These are phyloP conservation scores for Salvia hispanica DNA, from an alignment of 257 asterid genomes.

Conservation along the genomic window DNA sequence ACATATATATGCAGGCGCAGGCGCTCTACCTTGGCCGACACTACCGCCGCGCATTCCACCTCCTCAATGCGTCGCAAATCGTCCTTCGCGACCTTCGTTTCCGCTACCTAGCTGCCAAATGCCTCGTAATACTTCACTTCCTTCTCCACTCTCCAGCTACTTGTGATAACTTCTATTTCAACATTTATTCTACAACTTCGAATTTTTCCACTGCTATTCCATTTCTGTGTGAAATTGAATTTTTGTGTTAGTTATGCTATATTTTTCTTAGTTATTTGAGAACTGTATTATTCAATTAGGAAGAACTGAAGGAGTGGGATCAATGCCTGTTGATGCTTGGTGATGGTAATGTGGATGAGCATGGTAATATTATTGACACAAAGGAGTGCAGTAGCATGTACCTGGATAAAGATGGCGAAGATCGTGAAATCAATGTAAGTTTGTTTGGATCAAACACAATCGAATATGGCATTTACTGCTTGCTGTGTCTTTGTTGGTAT, in stretches of 20 bases:
- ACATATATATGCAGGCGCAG: slow-evolving; percentile 98
- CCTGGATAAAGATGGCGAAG: slow-evolving; percentile 93
- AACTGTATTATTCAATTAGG: slow-evolving; percentile 44
- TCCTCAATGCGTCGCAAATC: slow-evolving; percentile 90
- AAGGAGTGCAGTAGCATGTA: slow-evolving; percentile 76
- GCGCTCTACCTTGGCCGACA: slow-evolving; percentile 94
- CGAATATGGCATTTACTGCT: slow-evolving; percentile 30
- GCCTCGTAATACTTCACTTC: slow-evolving; percentile 58
- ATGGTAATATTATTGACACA: slow-evolving; percentile 80
- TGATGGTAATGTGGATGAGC: slow-evolving; percentile 91
- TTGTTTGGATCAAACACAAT: slow-evolving; percentile 19
- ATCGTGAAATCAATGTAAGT: slow-evolving; percentile 96
- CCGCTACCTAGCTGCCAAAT: slow-evolving; percentile 97
- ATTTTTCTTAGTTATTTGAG: not conserved
- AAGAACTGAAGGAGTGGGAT: slow-evolving; percentile 97
- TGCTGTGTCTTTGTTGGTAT: slow-evolving; percentile 18
- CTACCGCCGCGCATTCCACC: slow-evolving; percentile 95
- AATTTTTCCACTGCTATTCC: slow-evolving; percentile 1
- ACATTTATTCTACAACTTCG: not conserved
- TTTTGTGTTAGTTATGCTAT: too few species aligned
- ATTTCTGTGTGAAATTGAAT: not conserved
- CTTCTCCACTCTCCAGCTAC: slow-evolving; percentile 9
- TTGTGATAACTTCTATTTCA: not conserved
- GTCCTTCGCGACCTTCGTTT: slow-evolving; percentile 98
- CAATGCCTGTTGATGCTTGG: slow-evolving; percentile 94